Conservation (phyloP, 495 filamentous ascomycete genomes). For the Amorphotheca resinae region DNA sequence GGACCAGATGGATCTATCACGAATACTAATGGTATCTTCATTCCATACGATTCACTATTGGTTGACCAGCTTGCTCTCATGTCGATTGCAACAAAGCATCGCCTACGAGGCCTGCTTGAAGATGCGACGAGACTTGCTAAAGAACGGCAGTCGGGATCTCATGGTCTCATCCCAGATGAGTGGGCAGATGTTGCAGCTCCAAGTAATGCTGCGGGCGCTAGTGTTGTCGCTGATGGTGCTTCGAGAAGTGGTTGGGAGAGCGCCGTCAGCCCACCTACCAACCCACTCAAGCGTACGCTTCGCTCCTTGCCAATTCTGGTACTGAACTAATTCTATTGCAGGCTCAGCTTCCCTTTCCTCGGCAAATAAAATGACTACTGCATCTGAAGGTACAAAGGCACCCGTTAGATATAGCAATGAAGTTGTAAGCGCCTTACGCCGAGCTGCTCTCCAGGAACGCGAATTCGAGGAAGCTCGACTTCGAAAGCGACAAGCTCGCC, state of each 20-base stretch:
- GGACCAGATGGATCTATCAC: conserved; percentile 44
- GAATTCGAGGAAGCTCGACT: conserved; percentile 36
- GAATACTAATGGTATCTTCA: conserved; percentile 47
- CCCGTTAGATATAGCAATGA: conserved; percentile 20
- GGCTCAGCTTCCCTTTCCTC: conserved; percentile 13
- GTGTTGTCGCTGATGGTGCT: conserved; percentile 23
- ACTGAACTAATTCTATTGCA: conserved; percentile 11
- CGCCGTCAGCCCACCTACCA: conserved; percentile 25
- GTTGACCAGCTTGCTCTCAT: conserved; percentile 65
- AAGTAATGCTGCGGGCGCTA: conserved; percentile 23
- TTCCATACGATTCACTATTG: conserved; percentile 51
- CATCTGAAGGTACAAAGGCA: conserved; percentile 19
- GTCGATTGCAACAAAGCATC: conserved; percentile 62
- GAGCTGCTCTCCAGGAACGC: conserved; percentile 28
- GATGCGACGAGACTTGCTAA: conserved; percentile 53
- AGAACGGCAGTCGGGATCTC: conserved; percentile 54
- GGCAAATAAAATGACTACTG: conserved; percentile 13
- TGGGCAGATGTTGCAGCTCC: conserved; percentile 53
- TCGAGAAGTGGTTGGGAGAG: conserved; percentile 21
- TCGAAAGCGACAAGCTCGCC: conserved; percentile 34
- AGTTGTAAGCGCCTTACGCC: conserved; percentile 27
- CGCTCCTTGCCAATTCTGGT: background rate
- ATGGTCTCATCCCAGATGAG: conserved; percentile 56
- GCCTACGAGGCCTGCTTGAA: conserved; percentile 53
- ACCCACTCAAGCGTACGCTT: conserved; percentile 19